Base-by-base conservation (phyloP, 2,329 filamentous ascomycete species). In the Neobulgaria alba region DNA sequence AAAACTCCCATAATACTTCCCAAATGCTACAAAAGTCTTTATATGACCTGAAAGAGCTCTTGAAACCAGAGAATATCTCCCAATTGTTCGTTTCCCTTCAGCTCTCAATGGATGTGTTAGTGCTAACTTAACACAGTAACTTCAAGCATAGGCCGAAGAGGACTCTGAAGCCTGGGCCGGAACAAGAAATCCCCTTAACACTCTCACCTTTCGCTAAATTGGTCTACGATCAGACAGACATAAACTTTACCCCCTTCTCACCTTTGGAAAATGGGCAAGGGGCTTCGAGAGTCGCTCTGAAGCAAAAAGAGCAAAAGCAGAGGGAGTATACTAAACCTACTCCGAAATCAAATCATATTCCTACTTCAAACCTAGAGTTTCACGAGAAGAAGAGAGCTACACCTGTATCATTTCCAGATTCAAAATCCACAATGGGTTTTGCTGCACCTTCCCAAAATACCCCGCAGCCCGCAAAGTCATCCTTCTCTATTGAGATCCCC, bases 41-140 rank as follows among this genome's bases (percentile, higher is more conserved):
- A 33, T 73, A 82, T 52, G 80, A 90, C 59, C 69, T 95, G 20
- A 75, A 85, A 42, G 77, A 80, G 48, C 72, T 94, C 30, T 63
- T 95, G 41, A 78, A 79, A 56, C 73, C 79, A 2, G 74, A 80
- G n/a, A 79, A 80, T 46, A 67, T 84, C 48, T 81, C 82, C 8
- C 67, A 82, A 54, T 85, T 51, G 56, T 60, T 46, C 45, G 57
- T 36, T 38, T 14, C 12, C 23, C n/a, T 1, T 2, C 16, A 31
- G 29, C 16, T 34, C 5, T 14, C 33, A 17, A 31, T 12, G 12
- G 34, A 29, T 15, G 30, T 21, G 14, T 4, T 16, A 36, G 57
- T 64, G 45, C 58, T 42, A 42, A 49, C 20, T 21, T 34, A 37
- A 38, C 39, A 33, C 47, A 80, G 77, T 61, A 71, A 77, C 52